Percentiles rank a stretch among this genome's conserved stretches.
Evolutionary conservation across 225 moss, liverwort and hornwort species (phyloP).

Genomic region (Bryoerythrophyllum caledonicum): DNA sequence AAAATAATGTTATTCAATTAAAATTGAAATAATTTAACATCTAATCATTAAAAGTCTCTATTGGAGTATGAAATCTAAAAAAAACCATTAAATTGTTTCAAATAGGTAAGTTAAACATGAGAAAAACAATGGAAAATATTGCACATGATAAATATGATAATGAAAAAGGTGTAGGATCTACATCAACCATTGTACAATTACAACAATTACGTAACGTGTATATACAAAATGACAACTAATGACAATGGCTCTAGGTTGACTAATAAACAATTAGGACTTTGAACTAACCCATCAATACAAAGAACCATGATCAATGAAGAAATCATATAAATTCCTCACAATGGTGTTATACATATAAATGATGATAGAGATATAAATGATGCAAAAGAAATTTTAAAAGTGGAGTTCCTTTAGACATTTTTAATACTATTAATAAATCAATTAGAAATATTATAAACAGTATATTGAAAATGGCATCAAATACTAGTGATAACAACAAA

Average conservation of each 20-base stretch:
- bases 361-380: neutral
- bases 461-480: neutral
- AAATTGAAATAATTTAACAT: neutral
- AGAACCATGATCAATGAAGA: neutral
- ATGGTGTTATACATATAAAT: neutral
- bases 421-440: neutral
- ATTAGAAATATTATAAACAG: neutral
- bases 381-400: neutral
- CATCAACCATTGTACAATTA: neutral
- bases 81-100: neutral
- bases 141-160: neutral
- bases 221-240: neutral
- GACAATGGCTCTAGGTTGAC: neutral
- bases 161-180: neutral
- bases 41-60: neutral
- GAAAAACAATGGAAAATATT: slow-evolving; percentile 24
- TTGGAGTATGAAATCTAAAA: neutral
- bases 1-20: neutral
- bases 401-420: neutral
- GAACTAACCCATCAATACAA: fast-evolving
- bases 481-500: neutral
- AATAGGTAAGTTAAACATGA: neutral
- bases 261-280: neutral
- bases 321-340: neutral
- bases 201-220: neutral